Percentiles rank a stretch among this genome's conserved stretches.
Evolutionary conservation across 345 rosid genomes (phyloP).

Genomic region (Chamaenerion angustifolium): DNA sequence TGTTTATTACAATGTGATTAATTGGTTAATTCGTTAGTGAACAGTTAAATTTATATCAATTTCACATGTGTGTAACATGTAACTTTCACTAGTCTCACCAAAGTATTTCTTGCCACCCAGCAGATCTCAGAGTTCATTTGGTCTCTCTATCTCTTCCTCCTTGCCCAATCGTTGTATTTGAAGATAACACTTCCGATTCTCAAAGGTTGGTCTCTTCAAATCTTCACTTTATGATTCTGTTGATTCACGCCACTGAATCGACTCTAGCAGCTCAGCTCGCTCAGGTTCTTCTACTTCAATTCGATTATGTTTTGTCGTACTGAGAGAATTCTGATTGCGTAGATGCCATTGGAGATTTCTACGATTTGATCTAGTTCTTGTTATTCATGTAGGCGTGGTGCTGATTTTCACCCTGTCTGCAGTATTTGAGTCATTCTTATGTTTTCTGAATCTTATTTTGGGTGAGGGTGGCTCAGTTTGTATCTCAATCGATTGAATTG

Average conservation of each 20-base stretch:
- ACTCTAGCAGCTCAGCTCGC: neutral
- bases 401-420: too few species aligned
- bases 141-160: neutral
- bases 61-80: too few species aligned
- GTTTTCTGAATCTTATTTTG: too few species aligned
- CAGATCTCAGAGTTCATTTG: slow-evolving; percentile 7
- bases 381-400: neutral
- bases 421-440: too few species aligned
- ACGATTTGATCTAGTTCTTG: neutral
- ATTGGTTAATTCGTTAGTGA: too few species aligned
- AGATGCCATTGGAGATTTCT: slow-evolving; percentile 3
- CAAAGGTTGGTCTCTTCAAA: slow-evolving; percentile 3
- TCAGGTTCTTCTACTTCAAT: neutral
- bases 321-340: neutral
- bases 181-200: neutral
- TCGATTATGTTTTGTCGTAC: too few species aligned
- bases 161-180: slow-evolving; percentile 1
- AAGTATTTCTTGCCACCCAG: neutral
- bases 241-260: neutral
- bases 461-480: too few species aligned
- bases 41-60: too few species aligned
- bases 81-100: too few species aligned
- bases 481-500: too few species aligned
- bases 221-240: neutral
- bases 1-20: too few species aligned